Base-by-base conservation (phyloP, 768 basidiomycete genomes). In the Tephrocybe sp. region DNA sequence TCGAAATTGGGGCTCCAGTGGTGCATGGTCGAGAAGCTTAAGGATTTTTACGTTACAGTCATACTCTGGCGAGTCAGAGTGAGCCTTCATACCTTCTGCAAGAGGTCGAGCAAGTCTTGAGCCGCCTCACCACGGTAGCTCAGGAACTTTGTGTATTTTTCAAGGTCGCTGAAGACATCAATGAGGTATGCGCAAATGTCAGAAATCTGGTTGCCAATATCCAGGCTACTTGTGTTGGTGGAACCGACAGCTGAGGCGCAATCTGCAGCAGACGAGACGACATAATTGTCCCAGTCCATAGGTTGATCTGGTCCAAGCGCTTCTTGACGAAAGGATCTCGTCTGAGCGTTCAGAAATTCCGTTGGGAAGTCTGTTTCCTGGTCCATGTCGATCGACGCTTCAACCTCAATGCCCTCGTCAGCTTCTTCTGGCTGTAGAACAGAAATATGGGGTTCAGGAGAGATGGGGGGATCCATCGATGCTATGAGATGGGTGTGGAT, bases 11-110 rank as follows among this genome's bases (percentile, higher is more conserved):
- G 21, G 21, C 25, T 51, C 48, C 1, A 57, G 46, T 15, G 45
- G 44, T n/a, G 53, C 54, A 34, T 57, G 51, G 45, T 64, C 62
- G 26, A 66, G 34, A 8, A 51, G 30, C 57, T 58, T 37, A 11
- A 18, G 12, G 37, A n/a, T n/a, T n/a, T n/a, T 18, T 3, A 21
- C 4, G 4, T 30, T 18, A 40, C 15, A 18, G 3, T 39, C 38
- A 39, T 18, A 9, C 5, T n/a, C 4, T 21, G 18, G 5, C 15
- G 11, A 44, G 17, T 3, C 4, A 32, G 4, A 17, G 4, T 17
- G 11, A 23, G 6, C 15, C 10, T 15, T 2, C n/a, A 12, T 28
- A 46, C 51, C 45, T 33, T 52, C 23, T 52, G 45, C 20, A 52
- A 37, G 6, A 52, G 51, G 38, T 52, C 51, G 0, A 52, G 37